Evolutionary conservation across 116 monocot species (phyloP), one percentile per base, ranked within the genome.

Genomic region (Zostera marina): DNA sequence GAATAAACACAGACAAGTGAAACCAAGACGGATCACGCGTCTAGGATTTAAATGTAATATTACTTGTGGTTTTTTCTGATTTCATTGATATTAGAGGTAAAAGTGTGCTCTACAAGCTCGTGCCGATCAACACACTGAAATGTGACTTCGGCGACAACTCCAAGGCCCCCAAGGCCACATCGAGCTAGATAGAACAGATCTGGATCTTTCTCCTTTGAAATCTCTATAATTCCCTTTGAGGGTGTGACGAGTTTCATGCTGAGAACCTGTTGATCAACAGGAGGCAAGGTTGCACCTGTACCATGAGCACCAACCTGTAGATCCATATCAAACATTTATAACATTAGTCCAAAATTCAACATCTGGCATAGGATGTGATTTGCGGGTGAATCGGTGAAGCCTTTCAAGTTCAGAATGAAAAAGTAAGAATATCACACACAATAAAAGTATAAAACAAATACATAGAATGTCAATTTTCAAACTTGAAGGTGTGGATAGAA

Each of bases 191-290:
- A 89, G 62, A 96, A 96, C 4, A 96, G 59, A 47, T 89, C 89
- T 38, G 90, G 89, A 60, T 96, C 76, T 62, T 85, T 78, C 61
- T 96, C 90, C 41, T 46, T 67, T 39, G 85, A 96, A 59, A 89
- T 42, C 62, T 85, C 96, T 24, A 89, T 82, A 43, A 82, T 85
- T 61, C 96, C 96, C 64, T 83, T 96, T 7, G 80, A 77, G 47
- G 89, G 89, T 24, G 90, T 96, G 42, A 96, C 96, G 49, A 96
- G 22, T 72, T 96, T 96, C 89, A 96, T 85, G 82, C 90, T 85
- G 51, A 96, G 52, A 69, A 96, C 67, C 41, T 96, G 96, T 73
- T 96, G 89, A 64, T 96, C 96, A 51, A 96, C 71, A 21, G 96
- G 89, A 45, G 85, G 89, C 68, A 96, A 72, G 41, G 60, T 78